These are phyloP conservation scores for Porcisia hertigi DNA, from an alignment of 208 protist species.

Conservation along the genomic window DNA sequence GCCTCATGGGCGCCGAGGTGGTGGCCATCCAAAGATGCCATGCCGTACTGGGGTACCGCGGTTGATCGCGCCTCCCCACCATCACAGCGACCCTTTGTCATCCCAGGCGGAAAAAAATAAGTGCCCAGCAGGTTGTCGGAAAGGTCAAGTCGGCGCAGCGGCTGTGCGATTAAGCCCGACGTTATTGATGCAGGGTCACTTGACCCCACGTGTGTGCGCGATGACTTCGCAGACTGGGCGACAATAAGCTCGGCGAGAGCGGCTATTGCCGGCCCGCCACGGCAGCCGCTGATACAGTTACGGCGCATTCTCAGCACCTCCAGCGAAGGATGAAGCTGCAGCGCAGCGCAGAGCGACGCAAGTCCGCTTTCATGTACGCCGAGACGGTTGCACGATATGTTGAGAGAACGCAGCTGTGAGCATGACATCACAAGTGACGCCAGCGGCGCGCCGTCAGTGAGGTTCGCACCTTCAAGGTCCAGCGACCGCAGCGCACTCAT, in stretches of 20 bases:
- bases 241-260: conserved; percentile 62
- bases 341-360: conserved; percentile 31
- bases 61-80: background rate
- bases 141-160: conserved; percentile 24
- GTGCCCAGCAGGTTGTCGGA: conserved; percentile 33
- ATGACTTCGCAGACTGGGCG: background rate
- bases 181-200: background rate
- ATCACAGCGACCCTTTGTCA: background rate
- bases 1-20: conserved; percentile 3
- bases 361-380: conserved; percentile 32
- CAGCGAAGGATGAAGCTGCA: conserved; percentile 40
- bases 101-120: conserved; percentile 15
- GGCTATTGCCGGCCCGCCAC: conserved; percentile 26
- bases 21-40: background rate
- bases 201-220: conserved; percentile 11
- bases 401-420: conserved; percentile 28
- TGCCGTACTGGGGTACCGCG: background rate
- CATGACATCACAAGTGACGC: conserved; percentile 31
- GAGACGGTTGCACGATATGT: conserved; percentile 56
- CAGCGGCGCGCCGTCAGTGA: conserved; percentile 40
- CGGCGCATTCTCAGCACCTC: conserved; percentile 32
- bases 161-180: background rate
- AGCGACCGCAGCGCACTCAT: conserved; percentile 13
- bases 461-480: conserved; percentile 29
- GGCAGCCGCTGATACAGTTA: conserved; percentile 45